Evolutionary conservation across 306 rosid genomes (phyloP).

Genomic region (Dryas drummondii): DNA sequence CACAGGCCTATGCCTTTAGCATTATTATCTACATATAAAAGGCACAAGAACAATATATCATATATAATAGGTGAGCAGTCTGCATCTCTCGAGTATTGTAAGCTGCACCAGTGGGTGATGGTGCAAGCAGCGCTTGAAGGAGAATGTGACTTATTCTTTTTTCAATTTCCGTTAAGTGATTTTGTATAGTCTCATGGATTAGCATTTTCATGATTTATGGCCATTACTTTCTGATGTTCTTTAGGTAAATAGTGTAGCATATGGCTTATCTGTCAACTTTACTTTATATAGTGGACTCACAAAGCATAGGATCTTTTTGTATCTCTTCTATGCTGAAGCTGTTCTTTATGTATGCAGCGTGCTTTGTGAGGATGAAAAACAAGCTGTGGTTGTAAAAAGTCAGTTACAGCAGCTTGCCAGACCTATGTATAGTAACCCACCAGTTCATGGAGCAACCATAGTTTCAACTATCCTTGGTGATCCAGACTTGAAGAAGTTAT

Average conservation of each 20-base stretch:
- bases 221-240: neutral
- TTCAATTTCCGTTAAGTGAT: neutral
- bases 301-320: neutral
- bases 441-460: slow-evolving; percentile 82
- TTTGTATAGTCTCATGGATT: neutral
- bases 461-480: slow-evolving; percentile 86
- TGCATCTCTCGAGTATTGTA: neutral
- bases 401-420: slow-evolving; percentile 89
- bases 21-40: neutral
- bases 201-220: neutral
- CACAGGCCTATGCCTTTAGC: neutral
- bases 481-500: slow-evolving; percentile 66
- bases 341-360: slow-evolving; percentile 45
- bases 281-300: neutral
- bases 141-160: neutral
- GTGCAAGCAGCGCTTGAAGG: neutral
- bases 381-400: slow-evolving; percentile 90
- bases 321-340: neutral
- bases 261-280: neutral
- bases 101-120: neutral
- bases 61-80: neutral
- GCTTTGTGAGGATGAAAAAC: slow-evolving; percentile 89
- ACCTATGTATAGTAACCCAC: slow-evolving; percentile 98
- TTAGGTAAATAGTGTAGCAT: neutral
- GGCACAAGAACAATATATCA: neutral